These are phyloP conservation scores for Dendrobium chrysotoxum DNA, from an alignment of 106 monocot species.

Conservation along the genomic window DNA sequence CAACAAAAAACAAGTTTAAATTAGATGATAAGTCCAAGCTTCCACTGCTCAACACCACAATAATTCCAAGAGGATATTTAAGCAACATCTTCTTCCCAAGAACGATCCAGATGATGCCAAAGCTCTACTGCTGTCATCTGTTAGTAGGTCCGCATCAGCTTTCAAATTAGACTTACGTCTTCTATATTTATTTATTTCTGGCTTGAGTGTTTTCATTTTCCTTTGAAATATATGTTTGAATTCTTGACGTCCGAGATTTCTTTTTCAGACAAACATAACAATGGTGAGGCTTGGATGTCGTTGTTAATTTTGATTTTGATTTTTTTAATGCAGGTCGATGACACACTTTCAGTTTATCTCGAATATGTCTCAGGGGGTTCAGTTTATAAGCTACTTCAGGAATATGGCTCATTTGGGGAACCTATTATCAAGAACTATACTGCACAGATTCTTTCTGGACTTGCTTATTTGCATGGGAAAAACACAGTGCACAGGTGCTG, in stretches of 20 bases:
- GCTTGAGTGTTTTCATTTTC: not conserved
- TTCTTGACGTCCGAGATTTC: not conserved
- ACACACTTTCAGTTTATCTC: conserved; percentile 75
- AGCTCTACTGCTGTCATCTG: too few relatives aligned
- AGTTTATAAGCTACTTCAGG: conserved; percentile 85
- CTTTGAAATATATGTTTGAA: not conserved
- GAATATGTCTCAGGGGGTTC: conserved; percentile 98
- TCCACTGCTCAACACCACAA: too few relatives aligned
- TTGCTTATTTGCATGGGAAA: conserved; percentile 87
- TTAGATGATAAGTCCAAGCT: too few relatives aligned
- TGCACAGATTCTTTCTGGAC: conserved; percentile 83
- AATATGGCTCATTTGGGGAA: conserved; percentile 89
- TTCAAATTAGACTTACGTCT: too few relatives aligned
- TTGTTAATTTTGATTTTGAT: not conserved
- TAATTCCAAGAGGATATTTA: too few relatives aligned
- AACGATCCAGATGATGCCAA: too few relatives aligned
- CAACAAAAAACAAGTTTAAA: too few relatives aligned
- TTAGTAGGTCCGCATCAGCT: too few relatives aligned
- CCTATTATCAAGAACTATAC: conserved; percentile 79
- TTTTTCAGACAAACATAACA: not conserved
- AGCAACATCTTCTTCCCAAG: too few relatives aligned
- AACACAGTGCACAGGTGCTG: conserved; percentile 80
- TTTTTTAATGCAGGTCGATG: conserved; percentile 47
- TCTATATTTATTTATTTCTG: too few relatives aligned
- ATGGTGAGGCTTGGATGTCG: not conserved